Conservation (phyloP, 495 filamentous ascomycete genomes). For the Tuber brumale region DNA sequence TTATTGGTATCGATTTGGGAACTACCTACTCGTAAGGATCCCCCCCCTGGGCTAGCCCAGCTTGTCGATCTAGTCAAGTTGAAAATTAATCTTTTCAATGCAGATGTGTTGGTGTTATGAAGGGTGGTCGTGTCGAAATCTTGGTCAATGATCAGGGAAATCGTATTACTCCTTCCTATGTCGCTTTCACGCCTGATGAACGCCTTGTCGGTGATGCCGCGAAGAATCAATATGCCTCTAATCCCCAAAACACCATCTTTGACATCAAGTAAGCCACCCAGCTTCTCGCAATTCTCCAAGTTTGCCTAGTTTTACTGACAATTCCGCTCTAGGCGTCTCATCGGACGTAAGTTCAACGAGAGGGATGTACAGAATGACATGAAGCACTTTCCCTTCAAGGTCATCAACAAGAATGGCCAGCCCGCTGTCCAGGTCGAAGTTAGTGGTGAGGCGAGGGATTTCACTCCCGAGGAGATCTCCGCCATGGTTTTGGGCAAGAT, state of each 20-base stretch:
- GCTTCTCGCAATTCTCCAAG: not conserved
- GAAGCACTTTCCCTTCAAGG: constrained; percentile 89
- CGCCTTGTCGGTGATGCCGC: constrained; percentile 96
- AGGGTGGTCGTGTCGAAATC: constrained; percentile 96
- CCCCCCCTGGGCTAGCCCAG: not conserved
- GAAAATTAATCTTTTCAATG: constrained; percentile 20
- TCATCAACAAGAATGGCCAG: constrained; percentile 74
- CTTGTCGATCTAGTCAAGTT: constrained; percentile 26
- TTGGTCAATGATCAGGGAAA: constrained; percentile 97
- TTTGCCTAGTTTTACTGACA: constrained; percentile 11
- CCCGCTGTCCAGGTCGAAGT: constrained; percentile 73
- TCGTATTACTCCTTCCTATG: constrained; percentile 97
- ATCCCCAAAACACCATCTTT: constrained; percentile 81
- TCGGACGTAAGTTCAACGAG: constrained; percentile 82
- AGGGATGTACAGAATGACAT: constrained; percentile 76
- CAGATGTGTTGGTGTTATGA: constrained; percentile 95
- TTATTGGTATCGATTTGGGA: constrained; percentile 98
- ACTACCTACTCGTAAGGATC: constrained; percentile 79
- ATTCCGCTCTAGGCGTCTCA: constrained; percentile 58
- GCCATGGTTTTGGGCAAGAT: constrained; percentile 89
- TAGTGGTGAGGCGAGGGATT: constrained; percentile 62
- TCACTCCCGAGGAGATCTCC: constrained; percentile 81
- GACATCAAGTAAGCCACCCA: constrained; percentile 73
- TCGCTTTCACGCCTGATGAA: constrained; percentile 97
- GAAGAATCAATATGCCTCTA: constrained; percentile 97